Evolutionary conservation across 306 rosid genomes (phyloP).

Genomic region (Malus orientalis): DNA sequence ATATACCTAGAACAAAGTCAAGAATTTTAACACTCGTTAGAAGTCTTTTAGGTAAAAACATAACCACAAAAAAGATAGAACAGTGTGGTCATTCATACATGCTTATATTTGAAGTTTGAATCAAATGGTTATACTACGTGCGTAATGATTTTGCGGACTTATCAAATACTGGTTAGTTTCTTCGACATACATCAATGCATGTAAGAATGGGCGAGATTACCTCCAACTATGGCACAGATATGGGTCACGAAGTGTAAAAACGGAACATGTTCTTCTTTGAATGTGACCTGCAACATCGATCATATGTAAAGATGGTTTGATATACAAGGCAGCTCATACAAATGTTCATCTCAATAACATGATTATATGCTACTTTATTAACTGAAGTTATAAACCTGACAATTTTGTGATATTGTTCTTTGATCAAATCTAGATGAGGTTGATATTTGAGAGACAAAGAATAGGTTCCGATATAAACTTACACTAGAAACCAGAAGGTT

Average conservation of each 20-base stretch:
- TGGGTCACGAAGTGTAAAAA: constrained; percentile 81
- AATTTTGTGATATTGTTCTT: not conserved
- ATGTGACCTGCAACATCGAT: constrained; percentile 58
- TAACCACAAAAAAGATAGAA: not conserved
- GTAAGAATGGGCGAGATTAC: constrained; percentile 21
- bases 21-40: constrained; percentile 8
- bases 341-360: not conserved
- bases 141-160: not conserved
- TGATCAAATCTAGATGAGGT: not conserved
- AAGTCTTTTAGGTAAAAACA: not conserved
- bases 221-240: constrained; percentile 85
- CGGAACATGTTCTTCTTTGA: constrained; percentile 64
- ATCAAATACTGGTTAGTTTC: not conserved
- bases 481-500: not conserved
- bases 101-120: not conserved
- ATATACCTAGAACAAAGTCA: constrained; percentile 42
- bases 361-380: not conserved
- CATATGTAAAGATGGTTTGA: not conserved
- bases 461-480: not conserved
- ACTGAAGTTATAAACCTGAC: not conserved
- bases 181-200: not conserved
- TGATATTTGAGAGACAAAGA: not conserved
- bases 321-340: not conserved
- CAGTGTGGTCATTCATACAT: not conserved
- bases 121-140: not conserved